These are phyloP conservation scores for Novymonas esmeraldas DNA, from an alignment of 208 protist species.

Conservation along the genomic window DNA sequence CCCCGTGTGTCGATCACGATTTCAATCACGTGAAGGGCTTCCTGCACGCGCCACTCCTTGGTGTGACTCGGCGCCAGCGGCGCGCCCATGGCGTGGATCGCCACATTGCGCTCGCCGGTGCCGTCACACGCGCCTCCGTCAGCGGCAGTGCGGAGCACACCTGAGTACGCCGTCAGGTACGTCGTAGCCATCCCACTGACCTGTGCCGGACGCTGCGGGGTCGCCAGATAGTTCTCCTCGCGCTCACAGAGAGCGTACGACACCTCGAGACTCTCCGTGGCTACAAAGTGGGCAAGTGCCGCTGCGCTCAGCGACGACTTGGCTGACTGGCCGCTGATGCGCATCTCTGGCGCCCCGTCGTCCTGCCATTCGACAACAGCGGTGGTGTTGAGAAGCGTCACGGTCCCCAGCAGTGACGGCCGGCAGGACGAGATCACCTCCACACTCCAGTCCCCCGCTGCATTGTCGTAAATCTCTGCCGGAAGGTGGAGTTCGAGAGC, in stretches of 20 bases:
- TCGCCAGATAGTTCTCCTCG: constrained; percentile 53
- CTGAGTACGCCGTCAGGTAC: constrained; percentile 46
- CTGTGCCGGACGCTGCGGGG: constrained; percentile 39
- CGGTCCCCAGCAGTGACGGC: constrained; percentile 21
- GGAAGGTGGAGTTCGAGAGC: constrained; percentile 46
- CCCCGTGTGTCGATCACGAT: constrained; percentile 37
- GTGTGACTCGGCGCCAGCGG: constrained; percentile 17
- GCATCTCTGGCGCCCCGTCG: constrained; percentile 7
- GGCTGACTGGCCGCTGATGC: constrained; percentile 25
- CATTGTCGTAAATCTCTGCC: constrained; percentile 40
- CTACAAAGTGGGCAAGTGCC: constrained; percentile 38
- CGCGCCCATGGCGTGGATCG: constrained; percentile 54
- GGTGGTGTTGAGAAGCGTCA: constrained; percentile 47
- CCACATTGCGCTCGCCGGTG: constrained; percentile 22
- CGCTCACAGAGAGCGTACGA: constrained; percentile 48
- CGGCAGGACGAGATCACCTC: constrained; percentile 59
- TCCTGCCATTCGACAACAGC: constrained; percentile 40
- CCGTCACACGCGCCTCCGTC: constrained; percentile 24
- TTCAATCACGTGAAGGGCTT: constrained; percentile 59
- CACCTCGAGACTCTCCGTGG: constrained; percentile 20
- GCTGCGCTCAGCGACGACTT: constrained; percentile 26
- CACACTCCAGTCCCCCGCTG: constrained; percentile 62
- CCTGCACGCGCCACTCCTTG: constrained; percentile 37
- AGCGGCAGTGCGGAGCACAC: constrained; percentile 19
- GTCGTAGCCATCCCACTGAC: constrained; percentile 44